phyloP scores from a whole-genome alignment of 2,329 filamentous ascomycete genomes.

The Sphaerulina populicola region DNA sequence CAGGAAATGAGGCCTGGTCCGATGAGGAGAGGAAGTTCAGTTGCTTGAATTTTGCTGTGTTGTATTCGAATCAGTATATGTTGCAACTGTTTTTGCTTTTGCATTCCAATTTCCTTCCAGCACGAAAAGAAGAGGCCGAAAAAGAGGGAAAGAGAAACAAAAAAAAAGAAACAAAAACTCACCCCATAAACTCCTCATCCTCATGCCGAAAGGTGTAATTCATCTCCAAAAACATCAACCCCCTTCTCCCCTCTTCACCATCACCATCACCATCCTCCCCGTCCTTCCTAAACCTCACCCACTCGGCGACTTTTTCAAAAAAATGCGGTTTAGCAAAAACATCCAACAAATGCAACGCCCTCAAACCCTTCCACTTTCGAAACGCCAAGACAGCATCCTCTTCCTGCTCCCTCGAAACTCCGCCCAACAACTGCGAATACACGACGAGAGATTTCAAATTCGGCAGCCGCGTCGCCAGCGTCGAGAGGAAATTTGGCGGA shows the following conservation, averaged over 20 bases:
- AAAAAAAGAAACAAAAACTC: background rate
- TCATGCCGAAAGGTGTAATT: conserved; percentile 43
- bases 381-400: conserved; percentile 40
- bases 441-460: conserved; percentile 40
- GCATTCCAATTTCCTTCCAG: no score
- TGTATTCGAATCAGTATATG: background rate
- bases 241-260: conserved; percentile 25
- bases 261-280: conserved; percentile 21
- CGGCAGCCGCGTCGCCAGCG: conserved; percentile 35
- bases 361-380: conserved; percentile 30
- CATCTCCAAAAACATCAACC: conserved; percentile 40
- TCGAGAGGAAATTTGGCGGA: conserved; percentile 37
- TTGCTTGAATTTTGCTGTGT: conserved; percentile 32
- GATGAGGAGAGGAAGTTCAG: conserved; percentile 33
- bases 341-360: conserved; percentile 43
- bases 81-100: no score
- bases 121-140: background rate
- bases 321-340: conserved; percentile 40
- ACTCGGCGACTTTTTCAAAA: conserved; percentile 30
- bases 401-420: conserved; percentile 34
- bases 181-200: conserved; percentile 36
- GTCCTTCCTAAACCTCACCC: conserved; percentile 24
- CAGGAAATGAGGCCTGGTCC: conserved; percentile 35
- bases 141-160: background rate
- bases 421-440: conserved; percentile 42